Percentiles rank a stretch among this genome's conserved stretches.
Conservation (phyloP, 1,139 yeast species). For the Pneumocystis jirovecii region DNA sequence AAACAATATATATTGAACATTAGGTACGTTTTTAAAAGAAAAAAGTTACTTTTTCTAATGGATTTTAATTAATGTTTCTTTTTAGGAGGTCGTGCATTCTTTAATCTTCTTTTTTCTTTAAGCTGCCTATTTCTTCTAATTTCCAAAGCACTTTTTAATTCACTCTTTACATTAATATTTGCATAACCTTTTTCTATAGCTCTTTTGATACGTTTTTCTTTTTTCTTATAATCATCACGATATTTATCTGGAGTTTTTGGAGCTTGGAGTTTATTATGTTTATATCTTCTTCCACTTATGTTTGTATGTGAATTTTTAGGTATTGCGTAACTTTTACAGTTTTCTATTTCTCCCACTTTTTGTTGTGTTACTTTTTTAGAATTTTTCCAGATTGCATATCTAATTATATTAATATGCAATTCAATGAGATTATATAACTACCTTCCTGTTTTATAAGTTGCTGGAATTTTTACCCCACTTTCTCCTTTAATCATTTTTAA, state of each 20-base stretch:
- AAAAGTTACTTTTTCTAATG: not conserved
- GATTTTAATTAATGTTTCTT: constrained; percentile 22
- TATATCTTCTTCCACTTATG: constrained; percentile 20
- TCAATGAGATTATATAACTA: constrained; percentile 55
- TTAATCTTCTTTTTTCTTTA: constrained; percentile 60
- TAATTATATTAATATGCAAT: constrained; percentile 55
- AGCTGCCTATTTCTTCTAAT: constrained; percentile 62
- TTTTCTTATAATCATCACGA: constrained; percentile 74
- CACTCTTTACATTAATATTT: constrained; percentile 29
- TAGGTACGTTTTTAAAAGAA: not conserved
- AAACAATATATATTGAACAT: not conserved
- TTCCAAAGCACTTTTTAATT: constrained; percentile 53
- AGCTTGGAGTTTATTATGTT: constrained; percentile 56
- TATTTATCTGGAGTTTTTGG: constrained; percentile 81
- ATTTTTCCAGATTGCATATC: constrained; percentile 35
- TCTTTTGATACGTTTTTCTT: constrained; percentile 66
- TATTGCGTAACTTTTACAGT: constrained; percentile 21
- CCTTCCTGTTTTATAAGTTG: constrained; percentile 73
- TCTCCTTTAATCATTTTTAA: constrained; percentile 80
- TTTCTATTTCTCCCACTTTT: constrained; percentile 17
- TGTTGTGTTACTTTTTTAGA: constrained; percentile 33
- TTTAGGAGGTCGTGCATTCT: constrained; percentile 72
- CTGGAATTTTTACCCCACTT: constrained; percentile 86
- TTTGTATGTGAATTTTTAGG: constrained; percentile 21
- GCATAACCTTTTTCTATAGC: constrained; percentile 58